Base-by-base conservation (phyloP, 2,329 filamentous ascomycete genomes). In the Colletotrichum sidae region DNA sequence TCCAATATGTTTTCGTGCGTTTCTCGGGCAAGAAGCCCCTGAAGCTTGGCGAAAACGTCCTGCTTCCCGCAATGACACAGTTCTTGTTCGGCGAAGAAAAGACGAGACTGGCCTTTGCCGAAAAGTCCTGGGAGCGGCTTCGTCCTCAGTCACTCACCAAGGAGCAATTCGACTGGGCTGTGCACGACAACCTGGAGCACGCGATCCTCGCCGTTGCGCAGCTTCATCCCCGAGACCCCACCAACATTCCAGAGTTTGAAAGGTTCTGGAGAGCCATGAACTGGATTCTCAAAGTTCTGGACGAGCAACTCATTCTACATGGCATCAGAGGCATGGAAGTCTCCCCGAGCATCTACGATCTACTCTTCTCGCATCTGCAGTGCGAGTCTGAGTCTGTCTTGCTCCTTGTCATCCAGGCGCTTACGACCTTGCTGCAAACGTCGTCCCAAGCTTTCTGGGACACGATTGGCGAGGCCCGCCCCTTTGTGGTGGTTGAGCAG, bases 381-480 rank as follows among this genome's bases (percentile, higher is more conserved):
- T 83, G 84, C 60, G 78, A 80, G 46, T 83, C 83, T 12, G 84
- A 85, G 60, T 80, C 82, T 2, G 87, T 92, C 25, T 82, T 97
- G 64, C 83, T 89, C 11, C 85, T 90, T 63, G 82, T 96, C 13
- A 83, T 97, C 50, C 87, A 89, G 60, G 88, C 90, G 1, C 86
- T 97, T 67, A 88, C 87, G 49, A 83, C 82, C 11, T 84, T 97
- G 13, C 81, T 97, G 56, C 86, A 90, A 69, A 94, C 92, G 71
- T 91, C 92, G 0, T 86, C 93, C 0, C 86, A 86, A 59, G 91
- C 92, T 49, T 96, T 97, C 71, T 97, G 95, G 95, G 91, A 93
- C 71, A 90, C 93, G 2, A 90, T 97, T 79, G 90, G 92, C 55
- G 88, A 93, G 37, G 92, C 95, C 55, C 91, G 92, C 1, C 91